Evolutionary conservation across 305 asterid genomes (phyloP).

Genomic region (Caryopteris hybrid): DNA sequence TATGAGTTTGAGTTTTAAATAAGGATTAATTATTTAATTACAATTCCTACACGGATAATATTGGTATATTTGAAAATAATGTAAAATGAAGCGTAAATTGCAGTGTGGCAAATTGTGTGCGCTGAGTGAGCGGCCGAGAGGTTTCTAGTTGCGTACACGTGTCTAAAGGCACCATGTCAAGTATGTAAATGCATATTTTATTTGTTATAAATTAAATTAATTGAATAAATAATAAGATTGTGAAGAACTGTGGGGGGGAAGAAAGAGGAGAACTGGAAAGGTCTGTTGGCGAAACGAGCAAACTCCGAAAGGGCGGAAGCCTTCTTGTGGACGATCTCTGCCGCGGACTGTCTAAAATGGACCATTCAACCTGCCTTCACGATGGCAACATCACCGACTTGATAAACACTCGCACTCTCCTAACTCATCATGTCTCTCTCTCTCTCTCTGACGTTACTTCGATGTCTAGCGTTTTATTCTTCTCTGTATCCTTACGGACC

Average conservation of each 20-base stretch:
- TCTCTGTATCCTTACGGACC: not conserved
- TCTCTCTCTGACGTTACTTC: not conserved
- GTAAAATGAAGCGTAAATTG: not conserved
- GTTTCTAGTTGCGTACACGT: conserved; percentile 9
- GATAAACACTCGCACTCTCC: conserved; percentile 57
- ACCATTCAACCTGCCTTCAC: conserved; percentile 44
- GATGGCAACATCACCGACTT: conserved; percentile 85
- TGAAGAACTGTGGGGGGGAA: no score
- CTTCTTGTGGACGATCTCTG: conserved; percentile 16
- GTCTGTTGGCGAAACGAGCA: no score
- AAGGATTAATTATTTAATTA: no score
- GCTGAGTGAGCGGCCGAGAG: not conserved
- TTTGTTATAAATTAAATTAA: no score
- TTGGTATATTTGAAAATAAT: no score
- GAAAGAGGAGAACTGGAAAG: not conserved
- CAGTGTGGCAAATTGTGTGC: not conserved
- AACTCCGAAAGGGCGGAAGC: no score
- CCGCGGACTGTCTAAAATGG: conserved; percentile 25
- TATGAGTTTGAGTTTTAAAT: no score
- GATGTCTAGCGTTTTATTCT: no score
- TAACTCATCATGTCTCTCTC: conserved; percentile 39
- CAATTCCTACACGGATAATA: no score
- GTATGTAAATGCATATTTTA: no score
- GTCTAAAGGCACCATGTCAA: not conserved
- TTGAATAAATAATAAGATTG: no score